phyloP scores from a whole-genome alignment of 371 early-diverging fungal species.

The Syncephalastrum contaminatum region DNA sequence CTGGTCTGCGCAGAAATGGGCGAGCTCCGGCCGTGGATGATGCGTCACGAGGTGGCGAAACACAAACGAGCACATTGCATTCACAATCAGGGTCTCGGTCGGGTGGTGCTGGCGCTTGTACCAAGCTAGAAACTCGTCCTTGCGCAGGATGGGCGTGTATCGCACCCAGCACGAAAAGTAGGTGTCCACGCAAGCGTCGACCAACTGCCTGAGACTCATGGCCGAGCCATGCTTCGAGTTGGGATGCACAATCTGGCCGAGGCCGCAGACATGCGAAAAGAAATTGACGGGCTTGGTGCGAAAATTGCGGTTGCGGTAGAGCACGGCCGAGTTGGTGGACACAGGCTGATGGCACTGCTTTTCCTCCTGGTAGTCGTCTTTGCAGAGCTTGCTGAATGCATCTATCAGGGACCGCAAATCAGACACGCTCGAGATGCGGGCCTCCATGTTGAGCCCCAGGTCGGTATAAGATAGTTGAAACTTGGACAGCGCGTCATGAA shows the following conservation, averaged over 20 bases:
- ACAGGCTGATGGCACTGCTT: background rate
- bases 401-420: conserved; percentile 27
- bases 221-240: conserved; percentile 23
- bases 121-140: conserved; percentile 43
- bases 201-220: conserved; percentile 30
- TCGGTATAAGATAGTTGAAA: conserved; percentile 28
- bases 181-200: conserved; percentile 39
- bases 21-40: conserved; percentile 28
- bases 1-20: conserved; percentile 29
- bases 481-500: conserved; percentile 17
- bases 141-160: conserved; percentile 29
- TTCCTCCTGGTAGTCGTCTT: conserved; percentile 1
- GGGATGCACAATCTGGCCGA: conserved; percentile 29
- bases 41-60: conserved; percentile 41
- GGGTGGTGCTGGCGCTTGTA: conserved; percentile 32
- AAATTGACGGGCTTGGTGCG: conserved; percentile 42
- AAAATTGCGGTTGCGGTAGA: conserved; percentile 37
- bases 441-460: conserved; percentile 28
- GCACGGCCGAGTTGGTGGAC: conserved; percentile 8
- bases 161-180: conserved; percentile 49
- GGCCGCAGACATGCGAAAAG: conserved; percentile 24
- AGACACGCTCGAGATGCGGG: conserved; percentile 23
- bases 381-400: conserved; percentile 22
- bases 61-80: conserved; percentile 36
- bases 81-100: conserved; percentile 40